Conservation (phyloP, 805 yeast species). For the Myxozyma sirexii region DNA sequence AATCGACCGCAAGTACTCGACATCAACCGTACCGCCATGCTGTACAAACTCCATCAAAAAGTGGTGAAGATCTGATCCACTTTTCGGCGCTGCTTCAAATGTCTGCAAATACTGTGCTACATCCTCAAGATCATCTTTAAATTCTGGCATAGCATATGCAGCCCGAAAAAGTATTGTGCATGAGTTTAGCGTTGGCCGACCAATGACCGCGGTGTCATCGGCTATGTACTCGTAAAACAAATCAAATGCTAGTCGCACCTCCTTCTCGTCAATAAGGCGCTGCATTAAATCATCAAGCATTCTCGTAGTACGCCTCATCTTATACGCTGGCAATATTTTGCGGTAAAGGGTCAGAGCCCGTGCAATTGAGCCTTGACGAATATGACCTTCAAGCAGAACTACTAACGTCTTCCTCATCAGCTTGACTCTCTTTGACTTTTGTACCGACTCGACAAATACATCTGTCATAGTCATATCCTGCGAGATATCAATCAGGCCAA, state of each 20-base stretch:
- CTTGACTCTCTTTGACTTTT: not conserved
- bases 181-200: slow-evolving; percentile 3
- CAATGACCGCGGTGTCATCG: not conserved
- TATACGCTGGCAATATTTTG: slow-evolving; percentile 7
- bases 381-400: slow-evolving; percentile 18
- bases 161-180: slow-evolving; percentile 10
- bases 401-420: slow-evolving; percentile 13
- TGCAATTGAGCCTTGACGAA: slow-evolving; percentile 15
- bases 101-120: not conserved
- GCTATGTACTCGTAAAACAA: slow-evolving; percentile 12
- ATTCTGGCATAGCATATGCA: not conserved
- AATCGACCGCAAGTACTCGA: too few species aligned
- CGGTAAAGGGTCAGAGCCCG: slow-evolving; percentile 18
- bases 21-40: not conserved
- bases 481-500: slow-evolving; percentile 25
- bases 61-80: not conserved
- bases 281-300: slow-evolving; percentile 6
- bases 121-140: not conserved
- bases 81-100: not conserved
- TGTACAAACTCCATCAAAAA: not conserved
- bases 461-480: slow-evolving; percentile 24
- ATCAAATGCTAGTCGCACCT: slow-evolving; percentile 13
- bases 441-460: not conserved
- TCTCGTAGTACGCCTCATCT: slow-evolving; percentile 5
- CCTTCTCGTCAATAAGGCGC: slow-evolving; percentile 6